Conservation (phyloP, 495 filamentous ascomycete species). For the Achaetomiella virescens region DNA sequence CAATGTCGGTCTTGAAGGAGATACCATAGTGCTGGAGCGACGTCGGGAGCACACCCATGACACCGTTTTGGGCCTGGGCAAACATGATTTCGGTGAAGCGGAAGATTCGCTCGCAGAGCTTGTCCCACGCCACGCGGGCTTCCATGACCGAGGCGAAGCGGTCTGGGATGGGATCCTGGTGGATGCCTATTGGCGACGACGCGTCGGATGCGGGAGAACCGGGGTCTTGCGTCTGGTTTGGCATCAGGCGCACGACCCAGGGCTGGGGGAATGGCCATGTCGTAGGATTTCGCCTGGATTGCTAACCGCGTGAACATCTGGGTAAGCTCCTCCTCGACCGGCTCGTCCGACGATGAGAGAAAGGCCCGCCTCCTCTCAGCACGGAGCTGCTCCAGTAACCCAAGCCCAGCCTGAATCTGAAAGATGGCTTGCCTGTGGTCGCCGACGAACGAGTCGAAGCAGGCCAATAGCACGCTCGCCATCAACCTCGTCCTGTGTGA, state of each 20-base stretch:
- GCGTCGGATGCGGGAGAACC: conserved; percentile 39
- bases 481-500: conserved; percentile 42
- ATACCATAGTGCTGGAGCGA: conserved; percentile 40
- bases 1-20: conserved; percentile 39
- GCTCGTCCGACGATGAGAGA: conserved; percentile 36
- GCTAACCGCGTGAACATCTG: conserved; percentile 53
- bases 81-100: conserved; percentile 50
- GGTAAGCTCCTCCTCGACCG: conserved; percentile 50
- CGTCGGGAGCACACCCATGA: conserved; percentile 45
- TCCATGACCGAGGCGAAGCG: conserved; percentile 42
- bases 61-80: conserved; percentile 33
- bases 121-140: conserved; percentile 45
- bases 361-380: conserved; percentile 34
- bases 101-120: conserved; percentile 45
- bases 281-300: conserved; percentile 54
- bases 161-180: conserved; percentile 39
- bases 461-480: conserved; percentile 44
- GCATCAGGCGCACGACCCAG: conserved; percentile 46
- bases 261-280: conserved; percentile 56
- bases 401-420: conserved; percentile 42
- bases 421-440: conserved; percentile 44
- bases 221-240: conserved; percentile 26
- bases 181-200: conserved; percentile 36
- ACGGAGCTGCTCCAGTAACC: conserved; percentile 40
- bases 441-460: conserved; percentile 48